Conservation (phyloP, 2,329 filamentous ascomycete genomes). For the Scedosporium aurantiacum region DNA sequence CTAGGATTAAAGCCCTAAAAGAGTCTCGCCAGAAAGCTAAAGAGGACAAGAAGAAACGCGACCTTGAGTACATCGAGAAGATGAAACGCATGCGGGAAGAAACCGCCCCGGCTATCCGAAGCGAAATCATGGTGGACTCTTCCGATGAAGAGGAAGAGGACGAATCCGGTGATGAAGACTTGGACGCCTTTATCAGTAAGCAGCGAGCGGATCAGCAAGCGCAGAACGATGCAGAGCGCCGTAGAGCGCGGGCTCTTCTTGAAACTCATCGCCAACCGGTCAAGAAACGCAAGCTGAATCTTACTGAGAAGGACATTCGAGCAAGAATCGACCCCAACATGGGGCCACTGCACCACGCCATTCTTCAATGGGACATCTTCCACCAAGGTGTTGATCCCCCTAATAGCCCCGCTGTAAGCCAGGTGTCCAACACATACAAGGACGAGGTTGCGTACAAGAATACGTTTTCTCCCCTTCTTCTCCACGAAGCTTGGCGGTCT, state of each 20-base stretch:
- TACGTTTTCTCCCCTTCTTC: slow-evolving; percentile 81
- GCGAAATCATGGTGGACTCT: slow-evolving; percentile 84
- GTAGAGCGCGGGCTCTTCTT: slow-evolving; percentile 35
- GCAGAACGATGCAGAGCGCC: slow-evolving; percentile 35
- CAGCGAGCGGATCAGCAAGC: slow-evolving; percentile 36
- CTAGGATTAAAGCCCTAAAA: slow-evolving; percentile 34
- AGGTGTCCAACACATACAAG: slow-evolving; percentile 67
- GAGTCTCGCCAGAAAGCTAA: slow-evolving; percentile 64
- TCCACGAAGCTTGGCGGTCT: slow-evolving; percentile 91
- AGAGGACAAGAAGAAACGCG: slow-evolving; percentile 62
- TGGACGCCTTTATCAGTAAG: slow-evolving; percentile 36
- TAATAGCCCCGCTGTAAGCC: slow-evolving; percentile 57
- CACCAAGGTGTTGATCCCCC: slow-evolving; percentile 80
- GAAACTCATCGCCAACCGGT: slow-evolving; percentile 58
- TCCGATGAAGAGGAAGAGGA: slow-evolving; percentile 67
- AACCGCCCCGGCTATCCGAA: slow-evolving; percentile 33
- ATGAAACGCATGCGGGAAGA: slow-evolving; percentile 33
- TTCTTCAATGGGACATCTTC: slow-evolving; percentile 93
- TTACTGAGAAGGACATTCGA: slow-evolving; percentile 87
- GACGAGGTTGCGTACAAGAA: slow-evolving; percentile 71
- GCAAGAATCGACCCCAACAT: slow-evolving; percentile 85
- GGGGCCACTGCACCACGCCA: slow-evolving; percentile 69
- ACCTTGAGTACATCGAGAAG: slow-evolving; percentile 59
- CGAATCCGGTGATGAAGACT: slow-evolving; percentile 47
- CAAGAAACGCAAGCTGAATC: slow-evolving; percentile 69